Evolutionary conservation across 2,329 filamentous ascomycete species (phyloP), one percentile per base, ranked within the genome.

Genomic region (Pseudovirgaria hyperparasitica): DNA sequence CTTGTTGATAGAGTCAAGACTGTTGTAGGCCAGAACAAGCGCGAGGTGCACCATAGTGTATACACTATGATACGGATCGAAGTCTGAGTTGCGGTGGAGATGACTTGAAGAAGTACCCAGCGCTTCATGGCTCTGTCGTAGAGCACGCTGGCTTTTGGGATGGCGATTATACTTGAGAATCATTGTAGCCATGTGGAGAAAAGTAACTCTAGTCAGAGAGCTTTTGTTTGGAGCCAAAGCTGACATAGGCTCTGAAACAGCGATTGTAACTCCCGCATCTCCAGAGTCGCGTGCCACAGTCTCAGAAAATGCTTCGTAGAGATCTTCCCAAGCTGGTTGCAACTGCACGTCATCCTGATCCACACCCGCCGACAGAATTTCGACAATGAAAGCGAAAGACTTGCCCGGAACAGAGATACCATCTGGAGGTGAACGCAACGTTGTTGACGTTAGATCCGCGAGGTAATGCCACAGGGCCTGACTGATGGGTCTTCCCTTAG

Each of bases 181-280:
- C n/a, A n/a, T n/a, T n/a, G n/a, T n/a, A n/a, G n/a, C n/a, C 2
- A 18, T 9, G 5, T 19, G 39, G 9, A 62, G 48, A 18, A 58
- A 39, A 19, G 48, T 51, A 26, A 54, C 44, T 7, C 40, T 51
- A 2, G 42, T 27, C 18, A 50, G 24, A 19, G 41, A 40, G 6
- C 25, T 32, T 9, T 17, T 19, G 20, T 37, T 21, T 31, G 49
- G 23, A 10, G 51, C 26, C 15, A 32, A 25, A 45, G 49, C 75
- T 1, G 80, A 70, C 4, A 90, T 42, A 2, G 77, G 78, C 34
- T 92, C 82, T 20, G 86, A 60, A 2, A 84, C 63, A 14, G 70
- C 67, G 26, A 80, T 60, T 5, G 74, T 69, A 21, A 76, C 64
- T 5, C 72, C 76, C 10, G 70, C 67, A 34, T 82, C 73, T 3